These are phyloP conservation scores for Aspergillus diversus DNA, from an alignment of 495 filamentous ascomycete genomes.

Conservation along the genomic window DNA sequence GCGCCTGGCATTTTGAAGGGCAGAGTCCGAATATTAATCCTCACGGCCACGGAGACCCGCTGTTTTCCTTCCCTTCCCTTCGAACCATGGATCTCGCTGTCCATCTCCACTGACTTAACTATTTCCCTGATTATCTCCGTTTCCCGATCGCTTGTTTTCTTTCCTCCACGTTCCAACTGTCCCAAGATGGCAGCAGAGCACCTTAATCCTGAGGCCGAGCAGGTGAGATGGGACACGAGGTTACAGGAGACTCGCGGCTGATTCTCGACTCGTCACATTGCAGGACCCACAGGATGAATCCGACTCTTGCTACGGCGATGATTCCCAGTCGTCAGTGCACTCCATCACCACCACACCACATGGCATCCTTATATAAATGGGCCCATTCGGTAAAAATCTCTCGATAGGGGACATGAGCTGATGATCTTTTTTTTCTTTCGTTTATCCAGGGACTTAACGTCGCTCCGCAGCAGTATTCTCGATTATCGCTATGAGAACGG, in stretches of 20 bases:
- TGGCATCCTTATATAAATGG: neutral
- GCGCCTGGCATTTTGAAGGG: neutral
- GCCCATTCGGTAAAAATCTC: too few species aligned
- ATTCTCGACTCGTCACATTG: neutral
- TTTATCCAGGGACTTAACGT: slow-evolving; percentile 25
- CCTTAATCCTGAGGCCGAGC: too few species aligned
- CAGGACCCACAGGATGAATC: neutral
- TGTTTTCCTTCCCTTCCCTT: neutral
- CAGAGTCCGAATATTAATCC: neutral
- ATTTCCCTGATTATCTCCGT: too few species aligned
- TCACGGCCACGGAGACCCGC: neutral
- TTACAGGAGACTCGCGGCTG: neutral
- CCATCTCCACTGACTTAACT: too few species aligned
- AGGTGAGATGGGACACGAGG: neutral
- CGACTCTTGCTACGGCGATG: slow-evolving; percentile 11
- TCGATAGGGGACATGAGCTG: too few species aligned
- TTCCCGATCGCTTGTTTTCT: too few species aligned
- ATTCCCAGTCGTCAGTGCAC: slow-evolving; percentile 13
- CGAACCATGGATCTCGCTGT: too few species aligned
- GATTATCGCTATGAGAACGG: slow-evolving; percentile 60
- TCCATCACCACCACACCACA: neutral
- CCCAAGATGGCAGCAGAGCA: too few species aligned
- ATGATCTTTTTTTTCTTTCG: neutral
- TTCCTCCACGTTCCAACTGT: too few species aligned
- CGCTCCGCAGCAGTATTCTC: slow-evolving; percentile 29